These are phyloP conservation scores for Pyracantha coccinea DNA, from an alignment of 331 rosid genomes.

Conservation along the genomic window DNA sequence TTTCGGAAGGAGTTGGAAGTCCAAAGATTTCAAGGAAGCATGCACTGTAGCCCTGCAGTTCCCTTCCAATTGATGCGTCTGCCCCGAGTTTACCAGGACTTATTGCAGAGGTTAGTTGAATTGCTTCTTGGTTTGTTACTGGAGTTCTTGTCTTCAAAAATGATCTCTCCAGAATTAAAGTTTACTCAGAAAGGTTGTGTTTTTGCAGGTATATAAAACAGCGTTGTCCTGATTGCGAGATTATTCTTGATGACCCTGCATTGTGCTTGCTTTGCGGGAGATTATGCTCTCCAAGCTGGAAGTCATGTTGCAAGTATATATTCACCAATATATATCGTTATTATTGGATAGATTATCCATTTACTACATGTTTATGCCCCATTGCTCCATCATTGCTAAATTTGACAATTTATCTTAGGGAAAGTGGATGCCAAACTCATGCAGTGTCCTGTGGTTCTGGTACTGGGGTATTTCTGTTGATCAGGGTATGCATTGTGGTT, in stretches of 20 bases:
- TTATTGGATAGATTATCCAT: background rate
- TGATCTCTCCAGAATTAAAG: background rate
- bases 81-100: conserved; percentile 81
- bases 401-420: conserved; percentile 38
- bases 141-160: background rate
- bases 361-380: background rate
- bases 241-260: conserved; percentile 69
- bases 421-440: conserved; percentile 86
- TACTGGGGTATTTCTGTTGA: conserved; percentile 82
- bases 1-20: conserved; percentile 50
- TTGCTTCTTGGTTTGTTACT: background rate
- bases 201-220: conserved; percentile 70
- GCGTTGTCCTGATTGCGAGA: conserved; percentile 62
- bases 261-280: conserved; percentile 90
- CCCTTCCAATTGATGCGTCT: conserved; percentile 83
- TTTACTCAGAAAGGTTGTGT: conserved; percentile 2
- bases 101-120: conserved; percentile 72
- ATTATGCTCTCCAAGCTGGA: conserved; percentile 88
- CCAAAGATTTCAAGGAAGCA: conserved; percentile 23
- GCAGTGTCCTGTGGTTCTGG: conserved; percentile 90
- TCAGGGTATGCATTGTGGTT: conserved; percentile 41
- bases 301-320: conserved; percentile 84
- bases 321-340: background rate
- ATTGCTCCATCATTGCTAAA: conserved; percentile 2
- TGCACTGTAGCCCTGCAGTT: conserved; percentile 66